These are phyloP conservation scores for Rhizopus arrhizus DNA, from an alignment of 371 early-diverging fungal species.

Conservation along the genomic window DNA sequence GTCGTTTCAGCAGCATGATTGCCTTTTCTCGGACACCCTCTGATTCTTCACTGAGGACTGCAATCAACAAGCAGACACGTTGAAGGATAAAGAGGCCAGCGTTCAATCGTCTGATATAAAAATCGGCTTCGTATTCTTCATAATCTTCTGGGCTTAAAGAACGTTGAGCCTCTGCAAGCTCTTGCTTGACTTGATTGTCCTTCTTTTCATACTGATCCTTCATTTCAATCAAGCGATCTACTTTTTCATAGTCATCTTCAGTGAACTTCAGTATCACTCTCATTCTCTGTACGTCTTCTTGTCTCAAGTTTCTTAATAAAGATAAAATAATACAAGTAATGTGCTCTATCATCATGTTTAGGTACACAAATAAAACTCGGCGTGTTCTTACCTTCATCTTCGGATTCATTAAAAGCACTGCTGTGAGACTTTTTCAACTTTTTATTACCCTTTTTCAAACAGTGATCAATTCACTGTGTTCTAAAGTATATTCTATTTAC, in stretches of 20 bases:
- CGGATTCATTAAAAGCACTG: constrained; percentile 63
- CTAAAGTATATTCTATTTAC: constrained; percentile 19
- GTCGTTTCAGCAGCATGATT: constrained; percentile 11
- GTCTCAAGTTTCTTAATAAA: constrained; percentile 63
- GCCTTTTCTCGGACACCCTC: constrained; percentile 34
- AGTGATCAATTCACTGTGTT: not conserved
- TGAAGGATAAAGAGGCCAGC: constrained; percentile 87
- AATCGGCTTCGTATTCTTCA: constrained; percentile 63
- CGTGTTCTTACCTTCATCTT: constrained; percentile 66
- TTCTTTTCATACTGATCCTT: constrained; percentile 67
- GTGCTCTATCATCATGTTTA: constrained; percentile 59
- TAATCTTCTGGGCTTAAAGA: constrained; percentile 51
- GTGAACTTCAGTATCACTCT: constrained; percentile 85
- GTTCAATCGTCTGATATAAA: constrained; percentile 66
- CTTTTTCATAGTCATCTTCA: constrained; percentile 77
- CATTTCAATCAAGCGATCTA: constrained; percentile 78
- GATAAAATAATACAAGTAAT: constrained; percentile 80
- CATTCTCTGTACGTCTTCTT: constrained; percentile 63
- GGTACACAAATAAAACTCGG: too few species aligned
- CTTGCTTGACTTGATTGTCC: constrained; percentile 52
- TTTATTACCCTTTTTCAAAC: constrained; percentile 62
- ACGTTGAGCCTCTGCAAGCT: constrained; percentile 51
- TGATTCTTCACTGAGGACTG: constrained; percentile 62
- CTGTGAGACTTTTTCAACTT: constrained; percentile 68
- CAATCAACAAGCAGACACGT: constrained; percentile 68